Conservation (phyloP, 441 rosid genomes). For the Biscutella auriculata region DNA sequence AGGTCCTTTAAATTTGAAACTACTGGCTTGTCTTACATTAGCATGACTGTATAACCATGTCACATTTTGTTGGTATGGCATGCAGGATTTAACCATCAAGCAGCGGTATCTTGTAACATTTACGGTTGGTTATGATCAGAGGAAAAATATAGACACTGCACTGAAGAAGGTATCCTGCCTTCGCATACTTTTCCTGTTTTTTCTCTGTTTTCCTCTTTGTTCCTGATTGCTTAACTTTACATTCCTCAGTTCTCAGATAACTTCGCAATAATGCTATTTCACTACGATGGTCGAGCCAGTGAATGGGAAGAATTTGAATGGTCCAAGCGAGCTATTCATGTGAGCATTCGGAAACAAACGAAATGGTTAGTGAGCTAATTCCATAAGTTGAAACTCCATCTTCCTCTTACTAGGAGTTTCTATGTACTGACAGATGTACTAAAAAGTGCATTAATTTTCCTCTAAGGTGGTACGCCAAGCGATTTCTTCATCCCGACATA, state of each 20-base stretch:
- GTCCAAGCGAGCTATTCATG: slow-evolving; percentile 61
- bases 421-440: background rate
- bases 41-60: no score
- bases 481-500: no score
- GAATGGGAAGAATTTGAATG: slow-evolving; percentile 68
- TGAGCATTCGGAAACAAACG: slow-evolving; percentile 50
- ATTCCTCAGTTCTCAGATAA: no score
- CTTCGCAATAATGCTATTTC: no score
- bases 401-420: background rate
- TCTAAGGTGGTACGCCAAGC: no score
- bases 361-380: slow-evolving; percentile 41
- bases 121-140: slow-evolving; percentile 58
- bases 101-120: slow-evolving; percentile 58
- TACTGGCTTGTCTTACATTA: background rate
- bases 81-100: slow-evolving; percentile 55
- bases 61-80: background rate
- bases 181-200: no score
- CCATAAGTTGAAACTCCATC: background rate
- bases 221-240: no score
- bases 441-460: no score
- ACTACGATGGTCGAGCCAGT: slow-evolving; percentile 58
- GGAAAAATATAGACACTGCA: slow-evolving; percentile 36
- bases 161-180: slow-evolving; percentile 79
- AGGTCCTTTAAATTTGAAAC: slow-evolving; percentile 48
- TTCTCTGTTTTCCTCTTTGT: slow-evolving; percentile 24